These are phyloP conservation scores for Coniochaeta hoffmannii DNA, from an alignment of 2,329 filamentous ascomycete species.

Conservation along the genomic window DNA sequence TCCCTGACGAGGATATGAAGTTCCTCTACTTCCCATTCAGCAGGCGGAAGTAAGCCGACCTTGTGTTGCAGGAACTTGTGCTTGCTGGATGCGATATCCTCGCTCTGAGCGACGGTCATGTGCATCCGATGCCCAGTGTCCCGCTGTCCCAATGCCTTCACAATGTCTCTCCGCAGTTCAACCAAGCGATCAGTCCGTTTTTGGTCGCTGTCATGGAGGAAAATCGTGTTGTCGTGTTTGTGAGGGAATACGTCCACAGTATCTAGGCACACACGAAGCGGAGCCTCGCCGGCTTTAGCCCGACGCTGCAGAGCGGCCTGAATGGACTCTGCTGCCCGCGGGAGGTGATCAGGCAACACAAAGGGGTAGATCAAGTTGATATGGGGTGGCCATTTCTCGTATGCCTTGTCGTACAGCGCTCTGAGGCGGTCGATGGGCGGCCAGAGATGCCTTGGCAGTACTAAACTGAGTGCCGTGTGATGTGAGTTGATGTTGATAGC, in stretches of 20 bases:
- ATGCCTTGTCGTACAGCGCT: conserved; percentile 54
- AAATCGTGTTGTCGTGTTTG: conserved; percentile 42
- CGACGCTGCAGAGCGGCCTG: conserved; percentile 22
- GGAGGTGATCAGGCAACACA: conserved; percentile 39
- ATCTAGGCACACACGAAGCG: conserved; percentile 27
- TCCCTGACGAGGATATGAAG: conserved; percentile 48
- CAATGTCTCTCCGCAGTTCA: conserved; percentile 25
- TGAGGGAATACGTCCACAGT: conserved; percentile 39
- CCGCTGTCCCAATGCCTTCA: conserved; percentile 26
- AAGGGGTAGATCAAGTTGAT: conserved; percentile 63
- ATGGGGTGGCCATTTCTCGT: conserved; percentile 58
- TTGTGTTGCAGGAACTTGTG: conserved; percentile 47
- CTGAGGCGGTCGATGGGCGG: conserved; percentile 45
- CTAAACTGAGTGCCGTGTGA: conserved; percentile 54
- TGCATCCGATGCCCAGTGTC: conserved; percentile 34
- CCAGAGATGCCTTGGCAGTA: conserved; percentile 44
- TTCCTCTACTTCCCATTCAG: conserved; percentile 40
- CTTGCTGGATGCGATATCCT: conserved; percentile 33
- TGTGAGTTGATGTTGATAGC: conserved; percentile 25
- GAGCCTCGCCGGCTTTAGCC: conserved; percentile 6
- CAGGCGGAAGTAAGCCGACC: conserved; percentile 34
- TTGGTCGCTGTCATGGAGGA: conserved; percentile 26
- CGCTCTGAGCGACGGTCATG: conserved; percentile 54
- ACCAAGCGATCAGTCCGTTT: conserved; percentile 15
- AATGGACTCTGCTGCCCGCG: conserved; percentile 32